Evolutionary conservation across 768 basidiomycete genomes (phyloP).

Genomic region (Filobasidium wieringae): DNA sequence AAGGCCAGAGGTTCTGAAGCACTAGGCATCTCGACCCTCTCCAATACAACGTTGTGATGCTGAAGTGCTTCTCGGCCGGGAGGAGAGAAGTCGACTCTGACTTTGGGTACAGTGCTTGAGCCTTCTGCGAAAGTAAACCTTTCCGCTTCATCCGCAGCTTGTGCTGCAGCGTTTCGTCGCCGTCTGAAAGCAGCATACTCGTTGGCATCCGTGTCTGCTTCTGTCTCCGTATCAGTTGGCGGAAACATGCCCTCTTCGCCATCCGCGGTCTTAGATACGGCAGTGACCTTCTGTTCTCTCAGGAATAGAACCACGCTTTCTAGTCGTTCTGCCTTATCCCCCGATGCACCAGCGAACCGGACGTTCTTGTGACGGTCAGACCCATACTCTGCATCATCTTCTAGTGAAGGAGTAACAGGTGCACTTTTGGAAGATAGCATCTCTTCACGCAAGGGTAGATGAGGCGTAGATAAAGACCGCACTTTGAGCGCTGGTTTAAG

Average conservation of each 20-base stretch:
- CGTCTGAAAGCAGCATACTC: conserved; percentile 37
- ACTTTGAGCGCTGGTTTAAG: conserved; percentile 84
- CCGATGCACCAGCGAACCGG: conserved; percentile 50
- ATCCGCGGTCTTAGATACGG: conserved; percentile 57
- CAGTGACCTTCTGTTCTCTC: conserved; percentile 84
- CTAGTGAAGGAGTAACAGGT: conserved; percentile 56
- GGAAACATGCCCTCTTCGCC: conserved; percentile 46
- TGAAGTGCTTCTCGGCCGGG: conserved; percentile 12
- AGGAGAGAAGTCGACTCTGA: conserved; percentile 32
- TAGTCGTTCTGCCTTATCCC: conserved; percentile 53
- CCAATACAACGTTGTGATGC: conserved; percentile 40
- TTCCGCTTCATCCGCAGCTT: conserved; percentile 26
- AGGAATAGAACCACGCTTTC: conserved; percentile 91
- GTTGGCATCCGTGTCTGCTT: conserved; percentile 27
- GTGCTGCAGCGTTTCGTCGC: conserved; percentile 26
- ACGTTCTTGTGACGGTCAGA: conserved; percentile 58
- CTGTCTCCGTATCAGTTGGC: conserved; percentile 46
- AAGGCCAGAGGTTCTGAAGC: conserved; percentile 43
- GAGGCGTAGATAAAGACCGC: conserved; percentile 45
- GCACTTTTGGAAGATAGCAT: conserved; percentile 45
- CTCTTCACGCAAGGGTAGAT: conserved; percentile 43
- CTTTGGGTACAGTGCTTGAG: conserved; percentile 28
- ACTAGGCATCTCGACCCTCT: conserved; percentile 38
- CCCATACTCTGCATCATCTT: conserved; percentile 21
- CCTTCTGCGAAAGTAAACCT: conserved; percentile 23